Conservation (phyloP, 169 alveolate species). For the Plasmodium malariae region DNA sequence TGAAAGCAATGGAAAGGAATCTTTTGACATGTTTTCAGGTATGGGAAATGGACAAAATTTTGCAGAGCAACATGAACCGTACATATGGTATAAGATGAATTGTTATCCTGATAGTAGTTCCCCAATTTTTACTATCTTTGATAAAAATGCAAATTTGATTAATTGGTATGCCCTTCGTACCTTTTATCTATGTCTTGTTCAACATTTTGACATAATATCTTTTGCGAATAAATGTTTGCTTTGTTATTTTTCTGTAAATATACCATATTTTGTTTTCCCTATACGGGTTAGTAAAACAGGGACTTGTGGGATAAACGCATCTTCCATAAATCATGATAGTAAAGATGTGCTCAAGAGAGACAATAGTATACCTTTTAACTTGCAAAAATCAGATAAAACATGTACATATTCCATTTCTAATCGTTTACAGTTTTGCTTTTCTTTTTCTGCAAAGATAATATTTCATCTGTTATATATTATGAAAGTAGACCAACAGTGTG, state of each 20-base stretch:
- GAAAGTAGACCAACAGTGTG: background rate
- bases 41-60: too few species aligned
- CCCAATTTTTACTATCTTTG: constrained; percentile 20
- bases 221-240: constrained; percentile 35
- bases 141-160: constrained; percentile 1
- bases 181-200: constrained; percentile 8
- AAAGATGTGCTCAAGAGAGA: background rate
- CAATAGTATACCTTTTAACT: background rate
- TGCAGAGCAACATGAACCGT: too few species aligned
- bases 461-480: background rate
- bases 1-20: background rate
- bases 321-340: background rate
- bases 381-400: background rate
- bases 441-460: background rate
- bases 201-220: constrained; percentile 33
- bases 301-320: background rate
- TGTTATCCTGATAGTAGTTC: background rate
- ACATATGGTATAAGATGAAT: constrained; percentile 48
- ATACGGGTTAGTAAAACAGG: background rate
- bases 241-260: constrained; percentile 31
- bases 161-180: constrained; percentile 2
- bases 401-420: too few species aligned
- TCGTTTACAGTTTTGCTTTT: background rate
- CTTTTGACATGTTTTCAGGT: too few species aligned
- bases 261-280: constrained; percentile 16